phyloP scores from a whole-genome alignment of 768 basidiomycete species.

The Amanita inopinata region DNA sequence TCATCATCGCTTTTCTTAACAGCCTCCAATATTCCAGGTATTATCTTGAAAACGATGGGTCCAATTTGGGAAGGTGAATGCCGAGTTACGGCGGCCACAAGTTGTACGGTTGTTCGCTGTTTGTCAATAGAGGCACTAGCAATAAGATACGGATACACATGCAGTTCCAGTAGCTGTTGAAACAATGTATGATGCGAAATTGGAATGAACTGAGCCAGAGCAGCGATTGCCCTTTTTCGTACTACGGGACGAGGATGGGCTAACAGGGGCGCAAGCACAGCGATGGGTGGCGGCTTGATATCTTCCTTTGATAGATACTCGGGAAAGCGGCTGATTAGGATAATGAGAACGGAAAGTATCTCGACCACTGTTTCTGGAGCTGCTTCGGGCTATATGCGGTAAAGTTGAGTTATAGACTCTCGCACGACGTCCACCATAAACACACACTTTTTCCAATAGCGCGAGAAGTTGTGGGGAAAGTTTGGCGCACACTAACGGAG shows the following conservation, averaged over 20 bases:
- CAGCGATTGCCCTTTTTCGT: slow-evolving; percentile 85
- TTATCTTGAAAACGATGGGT: slow-evolving; percentile 47
- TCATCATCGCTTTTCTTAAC: slow-evolving; percentile 76
- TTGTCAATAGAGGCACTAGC: slow-evolving; percentile 48
- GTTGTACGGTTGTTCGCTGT: slow-evolving; percentile 68
- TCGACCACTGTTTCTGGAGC: slow-evolving; percentile 79
- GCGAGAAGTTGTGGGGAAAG: slow-evolving; percentile 74
- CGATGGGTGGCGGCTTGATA: slow-evolving; percentile 49
- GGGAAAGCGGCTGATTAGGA: slow-evolving; percentile 81
- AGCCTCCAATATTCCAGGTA: slow-evolving; percentile 64
- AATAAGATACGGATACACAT: slow-evolving; percentile 51
- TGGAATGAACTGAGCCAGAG: slow-evolving; percentile 76
- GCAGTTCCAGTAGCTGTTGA: slow-evolving; percentile 43
- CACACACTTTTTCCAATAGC: slow-evolving; percentile 65
- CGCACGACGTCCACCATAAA: background rate
- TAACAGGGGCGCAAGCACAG: slow-evolving; percentile 61
- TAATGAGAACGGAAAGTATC: slow-evolving; percentile 76
- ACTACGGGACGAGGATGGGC: slow-evolving; percentile 76
- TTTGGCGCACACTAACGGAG: slow-evolving; percentile 70
- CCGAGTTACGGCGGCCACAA: slow-evolving; percentile 72
- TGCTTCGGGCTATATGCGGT: slow-evolving; percentile 42
- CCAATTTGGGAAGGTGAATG: slow-evolving; percentile 62
- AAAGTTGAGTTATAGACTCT: background rate
- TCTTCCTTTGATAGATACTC: slow-evolving; percentile 46
- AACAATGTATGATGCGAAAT: slow-evolving; percentile 58